Evolutionary conservation across 1,284 basidiomycete species (phyloP).

Genomic region (Leccinum pachyderme): DNA sequence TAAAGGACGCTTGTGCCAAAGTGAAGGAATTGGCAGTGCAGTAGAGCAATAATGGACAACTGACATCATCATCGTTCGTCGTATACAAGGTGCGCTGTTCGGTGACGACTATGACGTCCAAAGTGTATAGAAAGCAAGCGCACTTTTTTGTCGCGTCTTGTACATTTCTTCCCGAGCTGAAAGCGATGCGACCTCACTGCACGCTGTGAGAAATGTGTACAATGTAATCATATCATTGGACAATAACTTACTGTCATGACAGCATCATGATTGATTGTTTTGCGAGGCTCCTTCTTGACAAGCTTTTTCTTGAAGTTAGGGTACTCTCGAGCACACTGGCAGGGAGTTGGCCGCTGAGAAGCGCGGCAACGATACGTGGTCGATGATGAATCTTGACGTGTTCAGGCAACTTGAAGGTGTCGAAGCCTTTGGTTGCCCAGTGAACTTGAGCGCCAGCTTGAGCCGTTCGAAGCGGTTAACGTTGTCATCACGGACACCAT

Average conservation of each 20-base stretch:
- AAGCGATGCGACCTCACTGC: neutral
- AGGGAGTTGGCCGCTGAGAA: conserved; percentile 78
- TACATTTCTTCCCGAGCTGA: too few relatives aligned
- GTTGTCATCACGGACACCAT: neutral
- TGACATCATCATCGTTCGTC: neutral
- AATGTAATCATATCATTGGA: neutral
- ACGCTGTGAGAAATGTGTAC: neutral
- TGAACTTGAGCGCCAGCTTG: neutral
- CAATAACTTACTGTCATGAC: neutral
- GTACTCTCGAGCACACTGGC: too few relatives aligned
- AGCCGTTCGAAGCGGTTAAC: neutral
- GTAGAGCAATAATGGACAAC: neutral
- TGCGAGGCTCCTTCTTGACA: conserved; percentile 44
- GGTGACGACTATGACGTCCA: neutral
- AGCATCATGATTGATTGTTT: neutral
- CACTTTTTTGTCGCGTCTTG: neutral
- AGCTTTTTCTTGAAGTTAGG: too few relatives aligned
- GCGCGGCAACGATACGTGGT: conserved; percentile 55
- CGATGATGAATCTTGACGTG: conserved; percentile 65
- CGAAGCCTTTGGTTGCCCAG: neutral
- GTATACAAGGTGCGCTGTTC: neutral
- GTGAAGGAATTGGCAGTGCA: conserved; percentile 13
- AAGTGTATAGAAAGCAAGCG: neutral
- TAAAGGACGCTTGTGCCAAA: conserved; percentile 24
- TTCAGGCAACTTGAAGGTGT: neutral